Evolutionary conservation across 2,329 filamentous ascomycete species (phyloP).

Genomic region (Samsoniella hepiali): DNA sequence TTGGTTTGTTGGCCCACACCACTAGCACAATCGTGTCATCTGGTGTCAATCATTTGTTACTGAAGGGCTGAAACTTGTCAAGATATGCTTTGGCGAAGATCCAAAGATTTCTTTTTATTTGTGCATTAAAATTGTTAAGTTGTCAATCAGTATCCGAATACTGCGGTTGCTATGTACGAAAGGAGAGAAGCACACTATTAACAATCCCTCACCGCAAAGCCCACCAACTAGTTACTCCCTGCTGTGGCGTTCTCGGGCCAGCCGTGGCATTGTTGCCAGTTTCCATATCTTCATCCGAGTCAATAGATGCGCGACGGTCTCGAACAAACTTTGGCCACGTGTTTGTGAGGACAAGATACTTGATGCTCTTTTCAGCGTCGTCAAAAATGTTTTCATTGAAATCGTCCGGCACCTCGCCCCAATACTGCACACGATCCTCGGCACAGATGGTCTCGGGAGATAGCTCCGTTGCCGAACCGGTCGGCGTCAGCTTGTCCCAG

Average conservation of each 20-base stretch:
- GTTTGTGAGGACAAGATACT: slow-evolving; percentile 65
- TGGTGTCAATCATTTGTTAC: not conserved
- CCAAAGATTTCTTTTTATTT: not conserved
- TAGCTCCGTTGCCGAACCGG: not conserved
- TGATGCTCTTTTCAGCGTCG: slow-evolving; percentile 56
- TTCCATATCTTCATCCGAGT: slow-evolving; percentile 19
- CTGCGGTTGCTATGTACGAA: not conserved
- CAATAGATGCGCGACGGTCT: slow-evolving; percentile 30
- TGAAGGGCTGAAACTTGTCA: not conserved
- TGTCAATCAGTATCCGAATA: not conserved
- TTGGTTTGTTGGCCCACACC: not conserved
- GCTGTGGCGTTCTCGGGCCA: not conserved
- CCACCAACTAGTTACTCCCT: not conserved
- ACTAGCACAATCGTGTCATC: not conserved
- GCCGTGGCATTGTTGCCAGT: not conserved
- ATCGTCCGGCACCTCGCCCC: slow-evolving; percentile 42
- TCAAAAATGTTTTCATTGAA: slow-evolving; percentile 58
- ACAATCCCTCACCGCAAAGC: not conserved
- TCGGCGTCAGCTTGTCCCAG: not conserved
- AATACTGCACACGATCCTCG: slow-evolving; percentile 29
- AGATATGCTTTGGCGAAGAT: not conserved
- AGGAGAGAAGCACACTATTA: not conserved
- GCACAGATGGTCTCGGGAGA: slow-evolving; percentile 6
- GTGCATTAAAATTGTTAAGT: not conserved
- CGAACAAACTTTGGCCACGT: slow-evolving; percentile 61